A percentile compares a stretch with the other conserved stretches of the same genome.
These are phyloP conservation scores for Eurotiales sp. DNA, from an alignment of 2,329 filamentous ascomycete genomes.

Conservation along the genomic window DNA sequence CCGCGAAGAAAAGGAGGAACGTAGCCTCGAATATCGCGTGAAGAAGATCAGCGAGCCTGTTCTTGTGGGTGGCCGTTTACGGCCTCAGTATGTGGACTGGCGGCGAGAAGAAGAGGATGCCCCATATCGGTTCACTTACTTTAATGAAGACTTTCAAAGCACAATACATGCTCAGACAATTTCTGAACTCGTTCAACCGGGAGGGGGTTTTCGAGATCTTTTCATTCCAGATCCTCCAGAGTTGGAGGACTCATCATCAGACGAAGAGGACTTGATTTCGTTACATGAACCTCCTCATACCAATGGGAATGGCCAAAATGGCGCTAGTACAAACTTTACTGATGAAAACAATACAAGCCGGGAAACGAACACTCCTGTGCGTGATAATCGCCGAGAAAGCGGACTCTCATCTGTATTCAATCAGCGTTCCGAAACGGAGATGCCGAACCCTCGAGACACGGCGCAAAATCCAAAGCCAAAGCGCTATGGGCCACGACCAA, in stretches of 20 bases:
- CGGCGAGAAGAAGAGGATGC: conserved; percentile 83
- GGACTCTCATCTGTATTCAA: conserved; percentile 26
- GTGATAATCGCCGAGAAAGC: conserved; percentile 7
- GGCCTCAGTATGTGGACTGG: conserved; percentile 77
- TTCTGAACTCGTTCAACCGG: conserved; percentile 83
- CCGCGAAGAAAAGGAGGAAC: conserved; percentile 80
- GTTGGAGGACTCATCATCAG: conserved; percentile 66
- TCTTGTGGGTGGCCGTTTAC: conserved; percentile 81
- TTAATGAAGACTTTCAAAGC: conserved; percentile 94
- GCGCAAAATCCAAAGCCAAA: conserved; percentile 35
- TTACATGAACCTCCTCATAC: conserved; percentile 9
- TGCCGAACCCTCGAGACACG: conserved; percentile 24
- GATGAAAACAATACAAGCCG: background rate
- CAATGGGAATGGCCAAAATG: conserved; percentile 17
- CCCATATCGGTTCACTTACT: conserved; percentile 95
- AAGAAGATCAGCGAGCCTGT: conserved; percentile 94
- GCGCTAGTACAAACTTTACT: background rate
- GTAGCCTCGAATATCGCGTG: conserved; percentile 74
- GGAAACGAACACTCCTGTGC: conserved; percentile 7
- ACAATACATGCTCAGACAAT: conserved; percentile 96
- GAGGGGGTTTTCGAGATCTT: conserved; percentile 76
- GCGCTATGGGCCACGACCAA: conserved; percentile 75
- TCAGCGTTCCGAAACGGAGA: conserved; percentile 9
- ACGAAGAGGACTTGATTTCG: conserved; percentile 48
- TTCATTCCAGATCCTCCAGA: conserved; percentile 84